Evolutionary conservation across 2,329 filamentous ascomycete genomes (phyloP), one percentile per base, ranked within the genome.

Genomic region (Ophiocordyceps camponoti-saundersi): DNA sequence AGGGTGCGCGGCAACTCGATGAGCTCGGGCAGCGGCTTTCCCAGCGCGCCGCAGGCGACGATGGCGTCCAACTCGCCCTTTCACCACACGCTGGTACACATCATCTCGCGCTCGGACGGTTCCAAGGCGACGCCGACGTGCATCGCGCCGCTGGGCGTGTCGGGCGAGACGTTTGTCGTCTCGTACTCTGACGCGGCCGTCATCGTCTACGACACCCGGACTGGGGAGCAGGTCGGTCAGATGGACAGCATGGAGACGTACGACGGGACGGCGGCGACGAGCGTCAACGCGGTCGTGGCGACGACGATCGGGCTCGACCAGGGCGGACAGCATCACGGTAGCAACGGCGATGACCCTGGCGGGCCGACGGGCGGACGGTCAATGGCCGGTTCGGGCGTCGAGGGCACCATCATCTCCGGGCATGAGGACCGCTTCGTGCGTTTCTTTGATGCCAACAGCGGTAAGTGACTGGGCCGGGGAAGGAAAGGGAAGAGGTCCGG

Each of bases 381-480:
- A 1, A 72, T 72, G 66, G 80, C 81, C 8, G 83, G 80, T 46
- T 86, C 82, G 48, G 84, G 84, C 32, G 80, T 95, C 1, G 89
- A 95, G 63, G 92, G 92, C 13, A 85, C 93, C 21, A 85, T 98
- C 49, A 95, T 98, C 53, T 93, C 85, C 51, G 92, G 92, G 53
- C 90, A 98, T 60, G 92, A 98, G 68, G 92, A 98, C 66, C 81
- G 85, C 55, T 95, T 88, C 58, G 88, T 98, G 55, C 77, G 90
- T 54, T 95, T 98, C 72, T 98, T 95, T 62, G 92, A 98, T 70
- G 92, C 92, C 52, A 96, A 98, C 61, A 95, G 87, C 66, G 92
- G 92, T 96, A 82, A 65, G 85, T 77, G 11, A 29, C 42, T 3
- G 20, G 8, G 6, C 18, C 1, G 3, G 20, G 3, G 20, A 26